Conservation (phyloP, 2,329 filamentous ascomycete genomes). For the Fusarium vanettenii region DNA sequence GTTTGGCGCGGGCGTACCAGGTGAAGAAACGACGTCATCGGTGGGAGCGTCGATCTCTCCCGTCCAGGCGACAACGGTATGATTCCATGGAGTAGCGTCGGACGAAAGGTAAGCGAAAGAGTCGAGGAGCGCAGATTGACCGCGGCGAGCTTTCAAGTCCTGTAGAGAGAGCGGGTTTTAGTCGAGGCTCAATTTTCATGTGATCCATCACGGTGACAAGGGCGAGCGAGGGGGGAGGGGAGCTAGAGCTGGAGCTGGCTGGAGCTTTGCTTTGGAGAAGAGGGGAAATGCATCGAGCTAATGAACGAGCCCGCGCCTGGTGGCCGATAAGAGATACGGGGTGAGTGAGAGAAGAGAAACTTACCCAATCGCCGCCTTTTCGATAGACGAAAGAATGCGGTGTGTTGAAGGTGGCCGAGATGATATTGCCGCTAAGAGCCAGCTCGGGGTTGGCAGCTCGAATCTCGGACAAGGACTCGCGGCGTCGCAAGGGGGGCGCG, state of each 20-base stretch:
- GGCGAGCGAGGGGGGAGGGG: slow-evolving; percentile 17
- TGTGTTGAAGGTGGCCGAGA: slow-evolving; percentile 74
- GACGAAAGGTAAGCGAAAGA: slow-evolving; percentile 90
- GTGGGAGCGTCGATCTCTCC: slow-evolving; percentile 77
- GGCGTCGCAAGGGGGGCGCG: slow-evolving; percentile 52
- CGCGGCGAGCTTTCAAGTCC: slow-evolving; percentile 81
- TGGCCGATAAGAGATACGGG: slow-evolving; percentile 25
- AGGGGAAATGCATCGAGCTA: slow-evolving; percentile 31
- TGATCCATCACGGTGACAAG: slow-evolving; percentile 8
- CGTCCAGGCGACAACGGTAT: slow-evolving; percentile 94
- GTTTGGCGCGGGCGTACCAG: slow-evolving; percentile 57
- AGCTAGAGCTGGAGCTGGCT: slow-evolving; percentile 25
- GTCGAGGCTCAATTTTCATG: slow-evolving; percentile 26
- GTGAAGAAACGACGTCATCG: slow-evolving; percentile 57
- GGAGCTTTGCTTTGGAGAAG: slow-evolving; percentile 37
- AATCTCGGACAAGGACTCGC: slow-evolving; percentile 66
- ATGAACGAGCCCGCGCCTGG: slow-evolving; percentile 15
- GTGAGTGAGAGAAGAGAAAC: slow-evolving; percentile 42
- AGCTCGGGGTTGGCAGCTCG: slow-evolving; percentile 67
- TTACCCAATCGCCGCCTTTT: slow-evolving; percentile 71
- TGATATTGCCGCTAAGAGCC: slow-evolving; percentile 71
- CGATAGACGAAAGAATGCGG: slow-evolving; percentile 70
- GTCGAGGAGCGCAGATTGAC: slow-evolving; percentile 92
- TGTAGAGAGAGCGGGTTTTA: slow-evolving; percentile 49
- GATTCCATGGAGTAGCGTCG: slow-evolving; percentile 86